Base-by-base conservation (phyloP, 192 early-diverging fungal species). In the Coemansia sp. region DNA sequence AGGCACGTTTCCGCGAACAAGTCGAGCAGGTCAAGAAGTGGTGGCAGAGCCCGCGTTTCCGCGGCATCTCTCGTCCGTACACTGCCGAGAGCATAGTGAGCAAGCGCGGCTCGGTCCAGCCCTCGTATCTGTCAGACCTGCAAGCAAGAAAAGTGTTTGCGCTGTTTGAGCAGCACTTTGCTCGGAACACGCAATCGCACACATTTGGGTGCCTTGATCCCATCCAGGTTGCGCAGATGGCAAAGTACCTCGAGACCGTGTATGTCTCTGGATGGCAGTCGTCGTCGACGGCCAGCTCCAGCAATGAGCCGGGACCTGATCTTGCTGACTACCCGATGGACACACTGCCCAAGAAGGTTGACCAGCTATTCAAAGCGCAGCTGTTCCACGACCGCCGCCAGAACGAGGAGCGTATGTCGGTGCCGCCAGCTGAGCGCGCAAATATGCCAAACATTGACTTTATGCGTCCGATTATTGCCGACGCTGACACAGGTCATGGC, bases 231-330 rank as follows among this genome's bases (percentile, higher is more conserved):
- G 83, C 90, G 23, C 94, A 96, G 82, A 98, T 98, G 96, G 93
- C 90, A 40, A 94, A 94, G 75, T 94, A 94, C 84, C 83, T 98
- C 55, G 94, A 97, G 66, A 95, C 95, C 21, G 90, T 97, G 59
- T 97, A 97, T 75, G 96, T 98, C 19, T 96, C 94, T 10, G 94
- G 96, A 17, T 97, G 96, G 96, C 96, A 98, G 74, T 97, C 90
- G 62, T 96, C 94, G 34, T 95, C 95, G 58, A 97, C 94, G 28
- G 95, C 95, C 55, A 93, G 91, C 40, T 85, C 88, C 70, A 90
- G 91, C 58, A 97, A 97, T 83, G 95, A 97, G 83, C 95, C 94
- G 59, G 95, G 94, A 34, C 94, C 94, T 8, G 96, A 98, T 88
- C 89, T 98, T 60, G 96, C 94, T 58, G 96, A 98, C 84, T 98